Percentiles rank a stretch among this genome's conserved stretches.
phyloP scores from a whole-genome alignment of 495 filamentous ascomycete genomes.

The Daldinia decipiens region DNA sequence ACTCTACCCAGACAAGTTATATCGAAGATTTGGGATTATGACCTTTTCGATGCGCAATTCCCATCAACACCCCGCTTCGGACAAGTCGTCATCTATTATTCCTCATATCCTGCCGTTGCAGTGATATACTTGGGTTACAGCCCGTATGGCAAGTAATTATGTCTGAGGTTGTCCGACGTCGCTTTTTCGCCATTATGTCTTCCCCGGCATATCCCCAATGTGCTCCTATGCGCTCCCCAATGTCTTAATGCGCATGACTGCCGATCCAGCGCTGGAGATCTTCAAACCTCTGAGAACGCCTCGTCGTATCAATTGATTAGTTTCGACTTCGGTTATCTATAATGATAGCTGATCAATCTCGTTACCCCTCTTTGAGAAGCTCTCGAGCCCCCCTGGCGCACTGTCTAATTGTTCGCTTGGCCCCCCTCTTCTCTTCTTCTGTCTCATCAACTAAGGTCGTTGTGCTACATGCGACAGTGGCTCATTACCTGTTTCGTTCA shows the following conservation, averaged over 20 bases:
- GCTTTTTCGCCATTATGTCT: constrained; percentile 21
- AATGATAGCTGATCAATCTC: constrained; percentile 43
- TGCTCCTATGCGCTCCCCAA: constrained; percentile 12
- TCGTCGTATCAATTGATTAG: constrained; percentile 35
- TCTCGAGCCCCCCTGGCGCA: constrained; percentile 4
- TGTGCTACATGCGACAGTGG: constrained; percentile 23
- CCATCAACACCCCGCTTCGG: constrained; percentile 20
- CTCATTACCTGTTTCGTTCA: constrained; percentile 40
- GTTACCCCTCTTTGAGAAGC: constrained; percentile 38
- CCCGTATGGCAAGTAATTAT: constrained; percentile 11
- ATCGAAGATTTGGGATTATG: constrained; percentile 2
- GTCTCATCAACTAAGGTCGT: constrained; percentile 3
- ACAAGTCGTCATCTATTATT: constrained; percentile 25
- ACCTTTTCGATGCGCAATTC: constrained; percentile 11
- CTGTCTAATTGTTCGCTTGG: constrained; percentile 30
- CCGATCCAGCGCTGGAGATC: constrained; percentile 40
- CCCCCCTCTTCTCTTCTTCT: constrained; percentile 12
- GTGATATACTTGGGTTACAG: constrained; percentile 23
- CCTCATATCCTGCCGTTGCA: constrained; percentile 21
- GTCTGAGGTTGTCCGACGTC: constrained; percentile 41
- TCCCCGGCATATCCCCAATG: constrained; percentile 20
- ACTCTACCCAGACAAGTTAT: neutral
- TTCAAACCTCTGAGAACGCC: constrained; percentile 12
- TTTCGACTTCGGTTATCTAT: constrained; percentile 40
- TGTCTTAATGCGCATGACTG: constrained; percentile 33